Conservation (phyloP, 306 rosid species). For the Quercus glauca region DNA sequence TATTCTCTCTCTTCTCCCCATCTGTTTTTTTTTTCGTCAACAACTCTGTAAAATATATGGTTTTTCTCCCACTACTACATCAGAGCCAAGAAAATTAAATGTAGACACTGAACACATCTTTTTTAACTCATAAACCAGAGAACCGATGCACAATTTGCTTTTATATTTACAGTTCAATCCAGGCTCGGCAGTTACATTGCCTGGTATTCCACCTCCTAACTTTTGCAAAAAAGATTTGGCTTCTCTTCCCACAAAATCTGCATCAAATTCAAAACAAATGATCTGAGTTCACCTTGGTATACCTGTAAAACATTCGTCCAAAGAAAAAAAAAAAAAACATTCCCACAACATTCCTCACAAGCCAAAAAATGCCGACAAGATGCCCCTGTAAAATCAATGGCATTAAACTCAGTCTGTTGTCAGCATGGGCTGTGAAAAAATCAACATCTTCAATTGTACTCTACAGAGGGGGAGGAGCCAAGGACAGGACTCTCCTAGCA, state of each 20-base stretch:
- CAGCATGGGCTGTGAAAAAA: not conserved
- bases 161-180: constrained; percentile 45
- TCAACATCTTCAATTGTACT: not conserved
- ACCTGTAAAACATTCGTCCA: no score
- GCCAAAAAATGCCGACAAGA: not conserved
- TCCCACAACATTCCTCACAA: not conserved
- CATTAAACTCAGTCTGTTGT: not conserved
- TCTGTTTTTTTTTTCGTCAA: not conserved
- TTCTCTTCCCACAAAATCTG: constrained; percentile 36
- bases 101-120: constrained; percentile 11
- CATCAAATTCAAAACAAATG: not conserved
- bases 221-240: not conserved
- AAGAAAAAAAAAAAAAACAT: not conserved
- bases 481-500: not conserved
- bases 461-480: not conserved
- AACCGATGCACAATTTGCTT: constrained; percentile 7
- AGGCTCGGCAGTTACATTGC: not conserved
- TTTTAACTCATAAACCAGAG: constrained; percentile 12
- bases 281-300: not conserved
- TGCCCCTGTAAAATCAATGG: not conserved
- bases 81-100: constrained; percentile 17
- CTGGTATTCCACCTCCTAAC: constrained; percentile 8
- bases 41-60: constrained; percentile 20
- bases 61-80: constrained; percentile 21
- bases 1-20: not conserved